These are phyloP conservation scores for Penicillium bovifimosum DNA, from an alignment of 495 filamentous ascomycete genomes.

Conservation along the genomic window DNA sequence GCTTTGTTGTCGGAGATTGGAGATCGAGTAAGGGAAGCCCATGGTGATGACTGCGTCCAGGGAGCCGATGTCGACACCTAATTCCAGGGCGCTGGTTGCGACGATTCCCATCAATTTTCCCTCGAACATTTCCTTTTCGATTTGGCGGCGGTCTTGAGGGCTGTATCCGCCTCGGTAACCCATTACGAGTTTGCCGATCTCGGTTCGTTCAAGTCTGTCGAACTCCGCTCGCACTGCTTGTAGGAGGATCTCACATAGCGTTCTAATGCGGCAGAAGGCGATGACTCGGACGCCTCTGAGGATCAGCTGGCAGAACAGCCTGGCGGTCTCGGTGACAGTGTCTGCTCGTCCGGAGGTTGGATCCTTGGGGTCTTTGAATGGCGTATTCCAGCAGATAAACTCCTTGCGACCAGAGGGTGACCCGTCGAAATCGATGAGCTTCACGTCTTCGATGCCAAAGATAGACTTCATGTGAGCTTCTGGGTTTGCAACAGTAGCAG, in stretches of 20 bases:
- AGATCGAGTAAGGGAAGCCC: conserved; percentile 92
- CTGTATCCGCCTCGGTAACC: conserved; percentile 96
- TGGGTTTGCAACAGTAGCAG: conserved; percentile 94
- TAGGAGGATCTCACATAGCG: conserved; percentile 81
- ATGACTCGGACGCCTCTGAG: conserved; percentile 89
- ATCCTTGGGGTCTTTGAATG: conserved; percentile 84
- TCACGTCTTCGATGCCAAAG: conserved; percentile 79
- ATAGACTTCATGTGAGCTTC: conserved; percentile 87
- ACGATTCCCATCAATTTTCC: conserved; percentile 90
- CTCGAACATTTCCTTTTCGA: conserved; percentile 97
- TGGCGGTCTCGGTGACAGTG: conserved; percentile 75
- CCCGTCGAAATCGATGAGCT: conserved; percentile 82
- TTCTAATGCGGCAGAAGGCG: conserved; percentile 82
- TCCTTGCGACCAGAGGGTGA: conserved; percentile 92
- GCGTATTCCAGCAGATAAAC: conserved; percentile 97
- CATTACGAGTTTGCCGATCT: conserved; percentile 79
- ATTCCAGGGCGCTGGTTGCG: conserved; percentile 85
- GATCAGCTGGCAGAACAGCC: conserved; percentile 84
- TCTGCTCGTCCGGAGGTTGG: conserved; percentile 81
- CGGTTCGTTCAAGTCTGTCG: conserved; percentile 60
- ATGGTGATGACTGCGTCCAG: conserved; percentile 91
- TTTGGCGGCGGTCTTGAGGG: conserved; percentile 81
- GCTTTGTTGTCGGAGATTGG: conserved; percentile 91
- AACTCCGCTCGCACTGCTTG: conserved; percentile 76
- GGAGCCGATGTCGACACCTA: conserved; percentile 93